These are phyloP conservation scores for Botrytis fragariae DNA, from an alignment of 2,329 filamentous ascomycete species.

Conservation along the genomic window DNA sequence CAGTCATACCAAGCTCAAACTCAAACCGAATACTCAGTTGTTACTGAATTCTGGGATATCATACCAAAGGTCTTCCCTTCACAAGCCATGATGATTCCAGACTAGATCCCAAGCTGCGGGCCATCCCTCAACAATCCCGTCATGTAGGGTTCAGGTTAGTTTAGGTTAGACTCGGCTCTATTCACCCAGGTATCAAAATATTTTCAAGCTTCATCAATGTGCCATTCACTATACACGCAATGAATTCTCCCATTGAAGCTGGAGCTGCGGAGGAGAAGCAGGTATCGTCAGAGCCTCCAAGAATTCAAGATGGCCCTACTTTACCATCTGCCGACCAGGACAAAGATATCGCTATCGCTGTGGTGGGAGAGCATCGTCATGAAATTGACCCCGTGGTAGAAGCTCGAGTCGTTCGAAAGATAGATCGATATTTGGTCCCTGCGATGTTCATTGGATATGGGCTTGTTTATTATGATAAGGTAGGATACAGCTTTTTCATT, in stretches of 20 bases:
- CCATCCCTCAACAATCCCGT: background rate
- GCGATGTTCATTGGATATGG: conserved; percentile 65
- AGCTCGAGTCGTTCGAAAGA: conserved; percentile 60
- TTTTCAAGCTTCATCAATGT: background rate
- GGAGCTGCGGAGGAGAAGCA: background rate
- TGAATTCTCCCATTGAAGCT: background rate
- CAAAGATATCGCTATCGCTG: conserved; percentile 33
- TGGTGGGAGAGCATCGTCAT: conserved; percentile 34
- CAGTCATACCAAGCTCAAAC: background rate
- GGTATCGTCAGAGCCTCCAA: background rate
- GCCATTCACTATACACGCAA: background rate
- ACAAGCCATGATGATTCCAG: background rate
- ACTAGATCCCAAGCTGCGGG: background rate
- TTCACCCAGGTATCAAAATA: background rate
- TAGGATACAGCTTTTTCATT: conserved; percentile 31
- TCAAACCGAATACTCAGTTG: background rate
- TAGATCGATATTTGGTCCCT: conserved; percentile 65
- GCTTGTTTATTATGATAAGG: conserved; percentile 69
- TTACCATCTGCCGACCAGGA: conserved; percentile 22
- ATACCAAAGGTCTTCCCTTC: background rate
- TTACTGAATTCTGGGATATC: background rate
- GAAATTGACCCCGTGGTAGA: conserved; percentile 51
- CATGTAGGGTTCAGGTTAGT: background rate
- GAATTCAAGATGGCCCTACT: background rate
- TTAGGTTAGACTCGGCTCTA: background rate